These are phyloP conservation scores for Thelonectria olida DNA, from an alignment of 2,329 filamentous ascomycete species.

Conservation along the genomic window DNA sequence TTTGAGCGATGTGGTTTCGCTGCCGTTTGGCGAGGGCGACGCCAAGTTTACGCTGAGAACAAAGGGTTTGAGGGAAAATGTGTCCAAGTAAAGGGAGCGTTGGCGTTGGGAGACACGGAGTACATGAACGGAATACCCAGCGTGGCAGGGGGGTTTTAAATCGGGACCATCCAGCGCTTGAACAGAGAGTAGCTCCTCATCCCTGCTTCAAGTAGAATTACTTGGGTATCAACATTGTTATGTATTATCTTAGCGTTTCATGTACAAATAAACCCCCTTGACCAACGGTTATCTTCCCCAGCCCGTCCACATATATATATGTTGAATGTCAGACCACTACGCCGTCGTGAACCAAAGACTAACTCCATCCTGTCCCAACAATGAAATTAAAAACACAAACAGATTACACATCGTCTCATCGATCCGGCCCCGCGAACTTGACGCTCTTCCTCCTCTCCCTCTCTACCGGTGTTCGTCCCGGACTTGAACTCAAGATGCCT, in stretches of 20 bases:
- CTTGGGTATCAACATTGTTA: neutral
- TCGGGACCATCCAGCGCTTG: no score
- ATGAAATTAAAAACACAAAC: neutral
- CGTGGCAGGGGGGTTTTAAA: no score
- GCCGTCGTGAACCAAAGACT: no score
- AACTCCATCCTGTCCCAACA: no score
- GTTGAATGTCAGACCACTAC: neutral
- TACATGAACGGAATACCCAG: no score
- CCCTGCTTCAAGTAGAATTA: neutral
- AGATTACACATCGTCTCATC: neutral
- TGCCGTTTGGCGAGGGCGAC: constrained; percentile 59
- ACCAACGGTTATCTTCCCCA: neutral
- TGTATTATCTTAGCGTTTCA: neutral
- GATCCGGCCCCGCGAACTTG: constrained; percentile 63
- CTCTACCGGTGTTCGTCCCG: constrained; percentile 52
- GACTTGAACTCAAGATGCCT: constrained; percentile 60
- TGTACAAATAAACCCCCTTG: neutral
- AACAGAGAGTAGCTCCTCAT: neutral
- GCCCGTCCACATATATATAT: neutral
- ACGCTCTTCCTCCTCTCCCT: constrained; percentile 71
- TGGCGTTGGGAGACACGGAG: neutral
- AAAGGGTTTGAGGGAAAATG: constrained; percentile 64
- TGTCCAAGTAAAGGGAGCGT: constrained; percentile 34
- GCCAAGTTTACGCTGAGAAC: constrained; percentile 62
- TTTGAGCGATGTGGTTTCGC: constrained; percentile 37